Percentiles rank a stretch among this genome's conserved stretches.
Conservation (phyloP, 345 rosid genomes). For the Sisymbrium altissimum region DNA sequence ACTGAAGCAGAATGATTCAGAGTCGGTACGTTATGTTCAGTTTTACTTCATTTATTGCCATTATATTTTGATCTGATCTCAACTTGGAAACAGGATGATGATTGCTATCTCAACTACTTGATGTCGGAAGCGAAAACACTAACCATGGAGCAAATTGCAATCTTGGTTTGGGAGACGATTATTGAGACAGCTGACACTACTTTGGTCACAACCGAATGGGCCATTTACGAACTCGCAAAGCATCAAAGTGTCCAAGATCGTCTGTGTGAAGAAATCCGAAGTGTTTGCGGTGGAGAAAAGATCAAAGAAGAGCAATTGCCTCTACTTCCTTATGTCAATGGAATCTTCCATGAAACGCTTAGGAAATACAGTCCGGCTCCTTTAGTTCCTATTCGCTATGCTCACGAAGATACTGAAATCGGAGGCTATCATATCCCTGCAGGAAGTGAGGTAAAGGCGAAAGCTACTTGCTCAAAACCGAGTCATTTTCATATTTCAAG, state of each 20-base stretch:
- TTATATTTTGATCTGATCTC: neutral
- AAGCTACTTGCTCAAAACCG: neutral
- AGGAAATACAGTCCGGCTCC: conserved; percentile 80
- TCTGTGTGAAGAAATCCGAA: conserved; percentile 45
- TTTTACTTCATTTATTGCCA: neutral
- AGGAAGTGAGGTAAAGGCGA: conserved; percentile 55
- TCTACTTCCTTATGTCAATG: conserved; percentile 55
- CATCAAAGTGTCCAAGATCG: conserved; percentile 54
- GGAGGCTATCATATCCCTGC: conserved; percentile 74
- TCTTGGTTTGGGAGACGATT: conserved; percentile 73
- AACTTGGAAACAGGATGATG: conserved; percentile 40
- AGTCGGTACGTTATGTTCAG: conserved; percentile 40
- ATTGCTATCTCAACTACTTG: conserved; percentile 59
- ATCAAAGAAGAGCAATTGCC: conserved; percentile 61
- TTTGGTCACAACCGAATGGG: conserved; percentile 87
- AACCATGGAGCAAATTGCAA: conserved; percentile 54
- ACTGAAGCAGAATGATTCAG: conserved; percentile 47
- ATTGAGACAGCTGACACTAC: conserved; percentile 77
- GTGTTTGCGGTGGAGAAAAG: conserved; percentile 52
- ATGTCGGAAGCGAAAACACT: conserved; percentile 59
- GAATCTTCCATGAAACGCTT: conserved; percentile 78
- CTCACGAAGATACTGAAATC: conserved; percentile 68
- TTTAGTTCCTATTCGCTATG: conserved; percentile 63
- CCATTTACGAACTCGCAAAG: conserved; percentile 78
- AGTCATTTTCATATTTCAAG: neutral